Evolutionary conservation across 768 basidiomycete species (phyloP).

Genomic region (Steccherinum ochraceum): DNA sequence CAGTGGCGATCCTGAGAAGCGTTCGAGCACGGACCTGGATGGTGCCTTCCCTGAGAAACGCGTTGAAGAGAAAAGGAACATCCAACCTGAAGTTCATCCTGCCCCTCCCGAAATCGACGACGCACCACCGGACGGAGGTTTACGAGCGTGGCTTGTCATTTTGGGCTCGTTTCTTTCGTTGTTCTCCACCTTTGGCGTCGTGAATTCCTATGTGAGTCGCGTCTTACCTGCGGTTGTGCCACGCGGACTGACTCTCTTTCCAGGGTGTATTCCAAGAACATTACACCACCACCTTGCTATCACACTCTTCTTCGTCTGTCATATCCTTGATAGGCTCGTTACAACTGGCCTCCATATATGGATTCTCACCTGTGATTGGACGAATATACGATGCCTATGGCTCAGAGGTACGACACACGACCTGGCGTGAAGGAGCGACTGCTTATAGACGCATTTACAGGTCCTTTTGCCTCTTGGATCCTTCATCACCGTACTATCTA

Average conservation of each 20-base stretch:
- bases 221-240: not conserved
- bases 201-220: slow-evolving; percentile 13
- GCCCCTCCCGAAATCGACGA: too few relatives aligned
- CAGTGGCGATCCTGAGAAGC: too few relatives aligned
- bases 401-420: slow-evolving; percentile 14
- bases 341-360: slow-evolving; percentile 21
- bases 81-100: too few relatives aligned
- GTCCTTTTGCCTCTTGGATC: slow-evolving; percentile 18
- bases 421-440: not conserved
- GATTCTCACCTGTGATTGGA: slow-evolving; percentile 17
- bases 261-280: slow-evolving; percentile 25
- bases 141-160: slow-evolving; percentile 5
- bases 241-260: too few relatives aligned
- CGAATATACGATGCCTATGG: slow-evolving; percentile 23
- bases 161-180: slow-evolving; percentile 9
- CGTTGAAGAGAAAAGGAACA: too few relatives aligned
- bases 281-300: slow-evolving; percentile 17
- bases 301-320: slow-evolving; percentile 18
- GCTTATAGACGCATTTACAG: slow-evolving; percentile 6
- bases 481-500: slow-evolving; percentile 17
- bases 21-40: too few relatives aligned
- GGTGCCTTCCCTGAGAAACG: too few relatives aligned
- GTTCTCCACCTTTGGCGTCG: slow-evolving; percentile 16
- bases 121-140: slow-evolving; percentile 4
- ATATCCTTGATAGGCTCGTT: slow-evolving; percentile 23